Percentiles rank a stretch among this genome's conserved stretches.
Evolutionary conservation across 768 basidiomycete species (phyloP).

Genomic region (Chalciporus pseudorubinellus): DNA sequence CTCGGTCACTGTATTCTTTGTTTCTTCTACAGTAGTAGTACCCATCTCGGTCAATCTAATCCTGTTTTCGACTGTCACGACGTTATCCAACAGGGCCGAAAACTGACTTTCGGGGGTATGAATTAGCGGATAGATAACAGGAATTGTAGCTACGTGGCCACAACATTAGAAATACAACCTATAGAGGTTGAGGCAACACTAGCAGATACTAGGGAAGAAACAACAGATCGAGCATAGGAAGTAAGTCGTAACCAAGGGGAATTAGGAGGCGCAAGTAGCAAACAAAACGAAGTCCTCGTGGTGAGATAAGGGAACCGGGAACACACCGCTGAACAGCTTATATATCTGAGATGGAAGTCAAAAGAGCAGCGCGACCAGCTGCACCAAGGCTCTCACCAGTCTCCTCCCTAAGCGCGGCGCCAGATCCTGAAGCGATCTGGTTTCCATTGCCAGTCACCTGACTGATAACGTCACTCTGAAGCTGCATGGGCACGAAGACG

Average conservation of each 20-base stretch:
- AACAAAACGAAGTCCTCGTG: not conserved
- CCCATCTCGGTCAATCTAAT: slow-evolving; percentile 4
- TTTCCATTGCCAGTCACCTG: slow-evolving; percentile 39
- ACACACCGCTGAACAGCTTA: slow-evolving; percentile 6
- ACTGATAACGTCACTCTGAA: slow-evolving; percentile 68
- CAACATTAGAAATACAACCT: slow-evolving; percentile 15
- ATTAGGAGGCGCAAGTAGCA: not conserved
- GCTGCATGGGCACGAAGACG: slow-evolving; percentile 91
- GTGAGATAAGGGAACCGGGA: not conserved
- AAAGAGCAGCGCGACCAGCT: slow-evolving; percentile 24
- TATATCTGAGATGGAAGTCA: slow-evolving; percentile 25
- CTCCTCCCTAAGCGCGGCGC: slow-evolving; percentile 20
- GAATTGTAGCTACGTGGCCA: not conserved
- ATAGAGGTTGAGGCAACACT: not conserved
- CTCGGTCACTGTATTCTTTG: slow-evolving; percentile 5
- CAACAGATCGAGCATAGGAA: not conserved
- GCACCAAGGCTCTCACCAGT: slow-evolving; percentile 23
- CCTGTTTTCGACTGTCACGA: not conserved
- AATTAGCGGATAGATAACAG: not conserved
- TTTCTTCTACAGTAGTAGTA: slow-evolving; percentile 6
- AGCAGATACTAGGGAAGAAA: not conserved
- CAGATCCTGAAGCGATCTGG: slow-evolving; percentile 23
- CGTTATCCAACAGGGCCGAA: not conserved
- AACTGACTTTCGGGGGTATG: slow-evolving; percentile 8
- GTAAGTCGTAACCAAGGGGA: not conserved